Base-by-base conservation (phyloP, 805 yeast species). In the Candida pseudofarinosa region DNA sequence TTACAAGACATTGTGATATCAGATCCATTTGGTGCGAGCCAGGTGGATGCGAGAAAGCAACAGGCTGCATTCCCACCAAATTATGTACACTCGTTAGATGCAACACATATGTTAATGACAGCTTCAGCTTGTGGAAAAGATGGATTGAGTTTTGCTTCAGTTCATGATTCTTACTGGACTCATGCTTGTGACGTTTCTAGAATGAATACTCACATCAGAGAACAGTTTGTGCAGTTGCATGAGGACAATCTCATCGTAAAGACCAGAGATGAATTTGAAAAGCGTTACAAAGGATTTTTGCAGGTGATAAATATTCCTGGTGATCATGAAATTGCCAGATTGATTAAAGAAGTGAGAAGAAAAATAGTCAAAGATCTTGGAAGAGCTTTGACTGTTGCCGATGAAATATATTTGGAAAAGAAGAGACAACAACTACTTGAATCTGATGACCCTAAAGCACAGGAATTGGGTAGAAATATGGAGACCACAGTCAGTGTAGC, bases 121-220 rank as follows among this genome's bases (percentile, higher is more conserved):
- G 95, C 97, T 0, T 71, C 79, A 39, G 80, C 80, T 18, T 88
- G 97, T 62, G 80, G 84, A 3, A 74, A 81, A 34, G 58, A 59
- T 1, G 80, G 78, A 0, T 63, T 93, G 39, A 71, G 80, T 10
- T 91, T 93, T 73, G 97, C 98, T 0, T 81, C 98, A 0, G 99
- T 91, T 18, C 99, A 91, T 63, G 99, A 91, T 61, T 91, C 98
- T 0, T 91, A 87, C 62, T 91, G 99, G 99, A 89, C 98, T 0
- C 98, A 93, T 60, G 97, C 99, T 1, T 69, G 79, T 39, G 91
- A 87, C 59, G 81, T 91, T 34, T 83, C 81, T 46, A 58, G 56
- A 3, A 83, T 91, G 93, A 88, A 82, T 62, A 55, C 53, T 12
- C 67, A 77, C 36, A 68, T 93, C 49, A 77, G 99, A 57, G 82